Evolutionary conservation across 331 rosid species (phyloP).

Genomic region (Malus hybrid): DNA sequence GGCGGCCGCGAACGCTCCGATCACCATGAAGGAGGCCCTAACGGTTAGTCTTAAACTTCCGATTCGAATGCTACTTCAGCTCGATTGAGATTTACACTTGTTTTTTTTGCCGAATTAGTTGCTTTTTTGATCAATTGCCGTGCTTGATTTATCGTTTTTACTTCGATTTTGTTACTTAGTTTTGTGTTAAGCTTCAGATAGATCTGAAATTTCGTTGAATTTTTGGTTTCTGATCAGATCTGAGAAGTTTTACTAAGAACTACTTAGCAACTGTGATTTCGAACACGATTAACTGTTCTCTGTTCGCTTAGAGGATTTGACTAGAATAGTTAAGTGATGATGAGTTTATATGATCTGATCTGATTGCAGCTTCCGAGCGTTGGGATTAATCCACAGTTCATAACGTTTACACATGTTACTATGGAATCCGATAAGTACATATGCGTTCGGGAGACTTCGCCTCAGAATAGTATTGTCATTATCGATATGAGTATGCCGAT

Average conservation of each 20-base stretch:
- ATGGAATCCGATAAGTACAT: slow-evolving; percentile 99
- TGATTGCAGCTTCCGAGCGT: slow-evolving; percentile 77
- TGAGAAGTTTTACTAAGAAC: slow-evolving; percentile 3
- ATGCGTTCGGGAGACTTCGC: slow-evolving; percentile 89
- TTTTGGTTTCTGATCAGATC: slow-evolving; percentile 27
- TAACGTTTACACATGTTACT: slow-evolving; percentile 94
- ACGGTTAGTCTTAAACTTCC: slow-evolving; percentile 50
- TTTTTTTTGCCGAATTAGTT: slow-evolving; percentile 3
- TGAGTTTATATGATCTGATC: slow-evolving; percentile 35
- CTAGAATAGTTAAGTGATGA: slow-evolving; percentile 10
- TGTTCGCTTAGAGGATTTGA: neutral
- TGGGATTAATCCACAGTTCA: slow-evolving; percentile 89
- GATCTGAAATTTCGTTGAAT: slow-evolving; percentile 41
- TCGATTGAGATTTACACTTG: slow-evolving; percentile 19
- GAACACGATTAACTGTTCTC: neutral
- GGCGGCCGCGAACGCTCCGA: slow-evolving; percentile 99
- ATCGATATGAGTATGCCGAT: slow-evolving; percentile 91
- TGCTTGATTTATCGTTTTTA: slow-evolving; percentile 7
- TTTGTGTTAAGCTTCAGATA: slow-evolving; percentile 10
- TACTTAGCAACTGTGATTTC: neutral
- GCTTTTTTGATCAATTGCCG: slow-evolving; percentile 17
- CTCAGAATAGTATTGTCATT: slow-evolving; percentile 92
- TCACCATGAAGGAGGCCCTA: slow-evolving; percentile 92
- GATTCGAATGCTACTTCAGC: neutral
- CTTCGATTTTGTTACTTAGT: slow-evolving; percentile 8